These are phyloP conservation scores for Melaleuca alternifolia DNA, from an alignment of 345 rosid genomes.

Conservation along the genomic window DNA sequence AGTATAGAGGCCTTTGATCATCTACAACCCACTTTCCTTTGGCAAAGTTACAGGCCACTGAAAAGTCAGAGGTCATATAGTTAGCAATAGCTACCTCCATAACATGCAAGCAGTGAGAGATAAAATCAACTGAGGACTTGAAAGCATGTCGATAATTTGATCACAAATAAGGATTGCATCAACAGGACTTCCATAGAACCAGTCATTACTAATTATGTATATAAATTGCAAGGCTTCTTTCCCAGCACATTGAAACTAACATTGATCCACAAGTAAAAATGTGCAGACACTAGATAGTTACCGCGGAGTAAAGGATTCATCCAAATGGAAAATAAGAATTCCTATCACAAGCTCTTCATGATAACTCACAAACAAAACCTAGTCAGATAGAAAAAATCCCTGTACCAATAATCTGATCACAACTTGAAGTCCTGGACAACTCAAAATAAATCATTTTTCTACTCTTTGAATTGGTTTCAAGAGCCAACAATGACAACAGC, in stretches of 20 bases:
- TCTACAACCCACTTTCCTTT: constrained; percentile 94
- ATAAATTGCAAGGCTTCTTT: background rate
- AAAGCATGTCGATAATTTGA: background rate
- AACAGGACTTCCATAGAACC: background rate
- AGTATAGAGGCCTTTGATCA: constrained; percentile 54
- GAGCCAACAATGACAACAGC: background rate
- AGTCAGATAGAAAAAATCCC: background rate
- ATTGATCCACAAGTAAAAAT: background rate
- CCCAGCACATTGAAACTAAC: background rate
- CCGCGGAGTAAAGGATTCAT: background rate
- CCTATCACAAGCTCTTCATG: background rate
- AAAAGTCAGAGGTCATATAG: background rate
- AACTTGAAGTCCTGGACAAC: background rate
- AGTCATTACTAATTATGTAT: background rate
- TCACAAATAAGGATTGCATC: background rate
- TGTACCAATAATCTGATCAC: background rate
- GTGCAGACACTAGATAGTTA: background rate
- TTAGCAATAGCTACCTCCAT: background rate
- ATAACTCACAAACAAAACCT: background rate
- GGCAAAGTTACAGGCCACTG: constrained; percentile 65
- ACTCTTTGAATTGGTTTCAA: background rate
- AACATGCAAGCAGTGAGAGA: background rate
- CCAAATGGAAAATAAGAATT: background rate
- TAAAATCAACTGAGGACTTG: background rate
- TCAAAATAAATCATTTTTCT: background rate